Conservation (phyloP, 768 basidiomycete species). For the Suillus subalutaceus region DNA sequence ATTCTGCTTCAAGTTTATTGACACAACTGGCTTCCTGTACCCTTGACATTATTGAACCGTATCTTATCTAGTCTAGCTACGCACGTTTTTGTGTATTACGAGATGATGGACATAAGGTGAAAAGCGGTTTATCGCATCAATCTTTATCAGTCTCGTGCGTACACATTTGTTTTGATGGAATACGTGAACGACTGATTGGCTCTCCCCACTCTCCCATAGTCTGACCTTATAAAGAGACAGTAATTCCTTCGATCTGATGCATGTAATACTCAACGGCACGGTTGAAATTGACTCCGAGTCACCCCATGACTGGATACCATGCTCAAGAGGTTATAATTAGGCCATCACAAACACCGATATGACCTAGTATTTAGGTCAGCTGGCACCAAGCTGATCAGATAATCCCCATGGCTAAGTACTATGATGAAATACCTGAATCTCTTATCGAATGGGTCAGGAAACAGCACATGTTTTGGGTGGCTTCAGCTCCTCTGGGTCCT, state of each 20-base stretch:
- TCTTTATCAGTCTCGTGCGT: neutral
- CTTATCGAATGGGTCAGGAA: slow-evolving; percentile 60
- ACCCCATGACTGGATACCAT: neutral
- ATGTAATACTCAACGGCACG: neutral
- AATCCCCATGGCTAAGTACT: neutral
- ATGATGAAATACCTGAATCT: slow-evolving; percentile 56
- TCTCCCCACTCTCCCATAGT: neutral
- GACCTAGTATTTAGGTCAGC: neutral
- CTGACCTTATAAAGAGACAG: neutral
- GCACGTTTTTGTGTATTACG: neutral
- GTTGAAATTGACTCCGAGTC: neutral
- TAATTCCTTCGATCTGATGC: neutral
- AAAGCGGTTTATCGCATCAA: neutral
- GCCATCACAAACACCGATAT: neutral
- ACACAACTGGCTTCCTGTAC: neutral
- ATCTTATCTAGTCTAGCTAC: neutral
- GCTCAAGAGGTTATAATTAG: neutral
- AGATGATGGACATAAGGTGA: neutral
- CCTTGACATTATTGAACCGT: neutral
- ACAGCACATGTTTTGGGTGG: slow-evolving; percentile 76
- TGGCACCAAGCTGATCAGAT: neutral
- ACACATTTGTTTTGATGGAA: neutral
- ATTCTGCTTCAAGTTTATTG: neutral
- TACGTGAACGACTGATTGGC: neutral
- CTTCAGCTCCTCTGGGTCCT: slow-evolving; percentile 59